Conservation (phyloP, 257 asterid genomes). For the Nicotiana undulata region DNA sequence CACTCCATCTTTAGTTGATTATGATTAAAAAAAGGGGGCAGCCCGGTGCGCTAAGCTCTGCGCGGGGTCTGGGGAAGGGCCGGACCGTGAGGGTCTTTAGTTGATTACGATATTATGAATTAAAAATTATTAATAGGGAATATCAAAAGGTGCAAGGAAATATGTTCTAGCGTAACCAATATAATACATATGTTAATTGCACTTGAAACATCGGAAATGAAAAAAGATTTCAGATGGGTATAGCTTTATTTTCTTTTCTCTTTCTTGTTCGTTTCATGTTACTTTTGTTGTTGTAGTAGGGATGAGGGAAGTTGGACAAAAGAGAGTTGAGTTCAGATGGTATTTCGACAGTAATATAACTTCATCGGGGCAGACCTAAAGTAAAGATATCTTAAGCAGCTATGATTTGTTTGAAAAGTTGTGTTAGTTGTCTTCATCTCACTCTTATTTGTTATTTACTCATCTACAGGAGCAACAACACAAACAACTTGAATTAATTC, state of each 20-base stretch:
- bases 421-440: not conserved
- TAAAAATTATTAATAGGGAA: not conserved
- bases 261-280: not conserved
- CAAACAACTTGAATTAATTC: constrained; percentile 69
- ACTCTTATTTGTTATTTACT: not conserved
- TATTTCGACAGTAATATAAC: not conserved
- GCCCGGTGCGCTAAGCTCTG: too few relatives aligned
- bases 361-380: not conserved
- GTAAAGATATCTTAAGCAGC: not conserved
- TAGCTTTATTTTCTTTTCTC: not conserved
- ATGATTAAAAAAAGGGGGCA: too few relatives aligned
- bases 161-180: not conserved
- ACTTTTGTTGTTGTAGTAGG: not conserved
- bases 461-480: constrained; percentile 68
- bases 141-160: not conserved
- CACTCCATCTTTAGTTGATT: not conserved
- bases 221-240: not conserved
- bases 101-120: not conserved
- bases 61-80: too few relatives aligned
- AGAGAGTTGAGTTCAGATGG: not conserved
- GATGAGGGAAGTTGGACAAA: not conserved
- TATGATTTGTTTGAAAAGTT: not conserved
- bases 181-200: not conserved
- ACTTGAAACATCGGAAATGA: not conserved
- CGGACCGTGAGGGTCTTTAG: too few relatives aligned